phyloP scores from a whole-genome alignment of 139 green algal genomes.

The Micractinium conductrix region DNA sequence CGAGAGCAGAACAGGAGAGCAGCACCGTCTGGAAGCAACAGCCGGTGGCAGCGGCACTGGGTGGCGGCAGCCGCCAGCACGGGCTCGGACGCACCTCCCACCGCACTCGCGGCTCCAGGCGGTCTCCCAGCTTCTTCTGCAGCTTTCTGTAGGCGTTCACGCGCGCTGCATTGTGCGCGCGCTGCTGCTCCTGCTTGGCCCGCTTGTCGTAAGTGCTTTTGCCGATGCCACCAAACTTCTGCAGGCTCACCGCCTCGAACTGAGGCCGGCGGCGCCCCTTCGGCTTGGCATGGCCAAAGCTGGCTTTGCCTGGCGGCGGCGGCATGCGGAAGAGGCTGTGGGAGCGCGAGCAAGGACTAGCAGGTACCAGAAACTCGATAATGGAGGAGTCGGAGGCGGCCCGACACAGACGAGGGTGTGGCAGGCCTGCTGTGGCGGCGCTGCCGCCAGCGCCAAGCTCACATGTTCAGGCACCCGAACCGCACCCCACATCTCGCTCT shows the following conservation, averaged over 20 bases:
- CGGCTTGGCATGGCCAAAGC: not conserved
- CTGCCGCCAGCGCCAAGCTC: too few relatives aligned
- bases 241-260: not conserved
- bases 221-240: not conserved
- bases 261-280: not conserved
- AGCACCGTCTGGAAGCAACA: not conserved
- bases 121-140: constrained; percentile 20
- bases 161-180: constrained; percentile 18
- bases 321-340: too few relatives aligned
- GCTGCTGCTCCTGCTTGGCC: constrained; percentile 20
- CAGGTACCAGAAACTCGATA: too few relatives aligned
- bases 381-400: too few relatives aligned
- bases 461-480: too few relatives aligned
- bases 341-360: too few relatives aligned
- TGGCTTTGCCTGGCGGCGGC: too few relatives aligned
- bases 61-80: not conserved
- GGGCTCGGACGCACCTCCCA: not conserved
- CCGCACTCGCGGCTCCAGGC: not conserved
- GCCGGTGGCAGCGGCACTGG: not conserved
- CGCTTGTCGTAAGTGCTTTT: constrained; percentile 34
- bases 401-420: too few relatives aligned
- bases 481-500: too few relatives aligned
- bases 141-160: constrained; percentile 47
- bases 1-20: not conserved
- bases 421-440: too few relatives aligned